Evolutionary conservation across 2,329 filamentous ascomycete species (phyloP), one percentile per base, ranked within the genome.

Genomic region (Diplodia intermedia): DNA sequence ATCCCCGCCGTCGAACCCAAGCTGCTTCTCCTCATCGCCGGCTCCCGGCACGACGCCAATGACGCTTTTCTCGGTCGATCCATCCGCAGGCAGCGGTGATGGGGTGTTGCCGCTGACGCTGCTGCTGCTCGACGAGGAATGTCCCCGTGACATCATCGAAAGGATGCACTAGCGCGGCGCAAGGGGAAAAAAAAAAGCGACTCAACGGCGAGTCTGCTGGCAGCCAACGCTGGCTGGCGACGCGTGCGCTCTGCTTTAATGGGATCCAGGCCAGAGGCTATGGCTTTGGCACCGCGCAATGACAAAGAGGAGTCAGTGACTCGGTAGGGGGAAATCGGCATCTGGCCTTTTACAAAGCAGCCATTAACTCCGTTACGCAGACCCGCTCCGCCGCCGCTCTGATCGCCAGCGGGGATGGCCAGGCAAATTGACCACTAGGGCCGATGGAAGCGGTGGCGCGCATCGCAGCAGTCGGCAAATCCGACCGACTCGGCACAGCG

Each of bases 341-440:
- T 3, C 40, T 61, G 57, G 57, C 49, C 49, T 31, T 54, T 65
- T 65, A 65, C 62, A 65, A 65, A 65, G 49, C 62, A 55, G 54
- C 11, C 38, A 55, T 53, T 54, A 53, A 53, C n/a, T 53, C 61
- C 61, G 61, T 65, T 49, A 65, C 47, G 61, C 61, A 65, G 61
- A 33, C 50, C 50, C 49, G 61, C 49, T 55, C 40, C 33, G 23
- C 50, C 62, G 60, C 43, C 36, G 60, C 60, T 33, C 26, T n/a
- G 60, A 63, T 63, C 60, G 43, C 38, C 60, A 20, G 60, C 60
- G 60, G 60, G 60, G 60, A 40, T 63, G 26, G 20, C n/a, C 20
- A 7, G 31, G 31, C 31, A 8, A 36, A 26, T 26, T 43, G 36
- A 49, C 47, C 57, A 31, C 43, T 62, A 62, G 57, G 9, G 33